Evolutionary conservation across 2,329 filamentous ascomycete genomes (phyloP).

Genomic region (Aspergillus sclerotialis): DNA sequence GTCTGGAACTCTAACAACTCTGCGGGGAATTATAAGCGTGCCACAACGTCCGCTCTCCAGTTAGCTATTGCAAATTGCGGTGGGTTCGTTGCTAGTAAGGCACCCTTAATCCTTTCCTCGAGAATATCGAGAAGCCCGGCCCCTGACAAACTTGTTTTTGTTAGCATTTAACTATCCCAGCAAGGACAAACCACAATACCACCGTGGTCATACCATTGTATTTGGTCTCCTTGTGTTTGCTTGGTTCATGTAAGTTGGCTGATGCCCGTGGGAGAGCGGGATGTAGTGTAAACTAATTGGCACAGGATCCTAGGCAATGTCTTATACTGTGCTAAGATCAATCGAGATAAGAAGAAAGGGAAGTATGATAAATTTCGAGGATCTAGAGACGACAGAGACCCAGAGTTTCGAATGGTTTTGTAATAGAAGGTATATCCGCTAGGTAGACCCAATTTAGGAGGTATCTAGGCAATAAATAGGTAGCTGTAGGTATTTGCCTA

Average conservation of each 20-base stretch:
- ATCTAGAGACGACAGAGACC: slow-evolving; percentile 57
- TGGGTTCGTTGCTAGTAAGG: slow-evolving; percentile 56
- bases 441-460: too few relatives aligned
- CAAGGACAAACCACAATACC: slow-evolving; percentile 50
- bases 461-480: too few relatives aligned
- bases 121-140: slow-evolving; percentile 3
- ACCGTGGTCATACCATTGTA: slow-evolving; percentile 56
- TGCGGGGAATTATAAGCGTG: slow-evolving; percentile 63
- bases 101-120: background rate
- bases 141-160: slow-evolving; percentile 10
- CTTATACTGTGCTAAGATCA: slow-evolving; percentile 57
- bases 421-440: too few relatives aligned
- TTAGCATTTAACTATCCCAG: slow-evolving; percentile 55
- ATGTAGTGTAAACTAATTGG: slow-evolving; percentile 11
- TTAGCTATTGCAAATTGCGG: slow-evolving; percentile 61
- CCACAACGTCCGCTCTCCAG: slow-evolving; percentile 59
- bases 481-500: too few relatives aligned
- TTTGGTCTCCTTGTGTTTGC: slow-evolving; percentile 54
- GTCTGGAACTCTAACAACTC: slow-evolving; percentile 64
- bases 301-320: slow-evolving; percentile 54
- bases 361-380: slow-evolving; percentile 54
- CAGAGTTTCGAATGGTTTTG: slow-evolving; percentile 54
- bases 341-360: slow-evolving; percentile 54
- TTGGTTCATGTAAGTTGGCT: slow-evolving; percentile 55
- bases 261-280: background rate